A percentile compares a stretch with the other conserved stretches of the same genome.
Evolutionary conservation across 2,329 filamentous ascomycete genomes (phyloP).

Genomic region (Madurella fahalii): DNA sequence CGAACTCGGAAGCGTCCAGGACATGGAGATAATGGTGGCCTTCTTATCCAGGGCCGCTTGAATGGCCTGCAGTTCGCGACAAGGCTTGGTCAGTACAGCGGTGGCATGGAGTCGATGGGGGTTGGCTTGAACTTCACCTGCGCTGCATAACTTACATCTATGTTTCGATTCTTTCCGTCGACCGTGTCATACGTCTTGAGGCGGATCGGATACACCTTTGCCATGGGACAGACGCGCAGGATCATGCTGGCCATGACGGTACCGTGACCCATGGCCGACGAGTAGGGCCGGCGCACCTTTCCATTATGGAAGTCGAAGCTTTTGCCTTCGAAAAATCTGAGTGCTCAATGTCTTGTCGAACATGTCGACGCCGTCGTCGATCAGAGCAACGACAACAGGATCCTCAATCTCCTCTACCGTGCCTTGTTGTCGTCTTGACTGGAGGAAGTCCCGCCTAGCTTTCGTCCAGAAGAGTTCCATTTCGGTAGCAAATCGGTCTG

Average conservation of each 20-base stretch:
- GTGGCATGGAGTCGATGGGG: too few species aligned
- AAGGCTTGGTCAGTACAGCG: too few species aligned
- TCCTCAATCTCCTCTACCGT: constrained; percentile 12
- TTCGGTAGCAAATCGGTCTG: background rate
- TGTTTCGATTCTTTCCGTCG: too few species aligned
- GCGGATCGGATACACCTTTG: constrained; percentile 25
- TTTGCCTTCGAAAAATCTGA: background rate
- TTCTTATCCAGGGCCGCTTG: too few species aligned
- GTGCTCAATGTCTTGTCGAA: background rate
- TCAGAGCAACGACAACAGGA: constrained; percentile 33
- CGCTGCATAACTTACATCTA: too few species aligned
- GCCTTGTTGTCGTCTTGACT: background rate
- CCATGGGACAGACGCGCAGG: constrained; percentile 26
- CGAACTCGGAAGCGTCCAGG: too few species aligned
- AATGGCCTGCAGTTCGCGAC: too few species aligned
- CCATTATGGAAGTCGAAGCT: background rate
- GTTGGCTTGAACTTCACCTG: too few species aligned
- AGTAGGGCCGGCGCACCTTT: too few species aligned
- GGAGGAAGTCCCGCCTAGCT: constrained; percentile 11
- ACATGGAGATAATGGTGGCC: too few species aligned
- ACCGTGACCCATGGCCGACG: constrained; percentile 23
- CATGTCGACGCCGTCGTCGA: constrained; percentile 35
- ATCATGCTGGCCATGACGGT: constrained; percentile 31
- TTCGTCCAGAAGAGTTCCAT: constrained; percentile 29
- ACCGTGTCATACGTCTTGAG: constrained; percentile 14